phyloP scores from a whole-genome alignment of 192 early-diverging fungal genomes.

The Physocladia obscura region DNA sequence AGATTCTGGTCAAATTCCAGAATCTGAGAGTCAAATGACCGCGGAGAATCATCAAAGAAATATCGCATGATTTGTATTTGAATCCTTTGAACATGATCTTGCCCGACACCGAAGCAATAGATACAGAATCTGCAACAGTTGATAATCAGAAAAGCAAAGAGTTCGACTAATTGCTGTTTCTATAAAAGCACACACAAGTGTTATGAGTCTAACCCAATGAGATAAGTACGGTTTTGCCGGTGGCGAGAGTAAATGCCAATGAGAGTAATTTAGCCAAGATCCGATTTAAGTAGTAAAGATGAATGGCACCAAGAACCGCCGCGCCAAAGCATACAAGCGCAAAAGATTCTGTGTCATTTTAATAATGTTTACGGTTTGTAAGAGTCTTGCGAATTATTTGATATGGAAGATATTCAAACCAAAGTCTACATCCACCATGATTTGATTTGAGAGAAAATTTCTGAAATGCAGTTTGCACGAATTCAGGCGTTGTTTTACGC shows the following conservation, averaged over 20 bases:
- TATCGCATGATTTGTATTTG: slow-evolving; percentile 68
- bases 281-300: slow-evolving; percentile 11
- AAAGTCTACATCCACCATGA: no score
- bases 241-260: not conserved
- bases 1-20: slow-evolving; percentile 44
- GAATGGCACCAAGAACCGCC: slow-evolving; percentile 4
- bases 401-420: not conserved
- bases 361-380: not conserved
- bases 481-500: slow-evolving; percentile 78
- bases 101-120: slow-evolving; percentile 68
- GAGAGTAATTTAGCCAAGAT: not conserved
- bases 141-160: no score
- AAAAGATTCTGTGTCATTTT: slow-evolving; percentile 11
- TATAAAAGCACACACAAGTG: no score
- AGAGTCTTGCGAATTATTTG: no score
- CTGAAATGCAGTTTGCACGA: slow-evolving; percentile 60
- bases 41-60: slow-evolving; percentile 66
- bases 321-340: slow-evolving; percentile 21
- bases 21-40: slow-evolving; percentile 73
- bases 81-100: slow-evolving; percentile 77
- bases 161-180: no score
- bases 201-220: no score
- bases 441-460: no score
- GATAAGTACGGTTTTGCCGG: not conserved
- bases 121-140: slow-evolving; percentile 49